phyloP scores from a whole-genome alignment of 1,139 yeast species.

The Yamadazyma kanchanaburiensis region DNA sequence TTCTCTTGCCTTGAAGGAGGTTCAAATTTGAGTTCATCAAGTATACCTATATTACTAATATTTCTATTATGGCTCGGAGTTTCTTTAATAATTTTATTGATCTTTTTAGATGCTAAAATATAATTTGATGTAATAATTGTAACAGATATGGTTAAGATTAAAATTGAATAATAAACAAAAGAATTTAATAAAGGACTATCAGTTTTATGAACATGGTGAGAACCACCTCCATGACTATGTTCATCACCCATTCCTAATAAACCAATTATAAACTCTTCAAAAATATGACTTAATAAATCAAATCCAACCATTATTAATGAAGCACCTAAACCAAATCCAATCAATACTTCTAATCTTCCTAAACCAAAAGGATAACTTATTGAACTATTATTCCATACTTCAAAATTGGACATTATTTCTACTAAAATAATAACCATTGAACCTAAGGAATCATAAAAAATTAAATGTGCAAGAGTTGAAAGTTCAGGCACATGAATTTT shows the following conservation, averaged over 20 bases:
- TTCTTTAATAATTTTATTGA: conserved; percentile 29
- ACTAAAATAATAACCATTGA: conserved; percentile 69
- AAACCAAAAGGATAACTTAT: conserved; percentile 88
- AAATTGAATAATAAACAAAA: conserved; percentile 25
- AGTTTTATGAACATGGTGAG: conserved; percentile 54
- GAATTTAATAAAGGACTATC: conserved; percentile 17
- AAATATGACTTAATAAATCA: conserved; percentile 78
- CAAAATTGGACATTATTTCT: conserved; percentile 81
- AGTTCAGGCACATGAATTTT: conserved; percentile 57
- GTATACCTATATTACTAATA: conserved; percentile 13
- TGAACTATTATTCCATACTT: conserved; percentile 86
- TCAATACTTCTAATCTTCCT: conserved; percentile 81
- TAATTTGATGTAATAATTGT: conserved; percentile 37
- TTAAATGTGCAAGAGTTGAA: conserved; percentile 79
- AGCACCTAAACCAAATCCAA: conserved; percentile 84
- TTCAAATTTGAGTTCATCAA: conserved; percentile 7
- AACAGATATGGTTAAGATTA: conserved; percentile 24
- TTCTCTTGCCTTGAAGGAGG: conserved; percentile 5
- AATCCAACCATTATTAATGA: conserved; percentile 88
- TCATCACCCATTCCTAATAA: conserved; percentile 37
- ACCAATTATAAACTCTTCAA: conserved; percentile 66
- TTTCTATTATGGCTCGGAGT: conserved; percentile 11
- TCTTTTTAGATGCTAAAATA: conserved; percentile 32
- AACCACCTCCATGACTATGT: conserved; percentile 26
- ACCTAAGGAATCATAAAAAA: conserved; percentile 84